Evolutionary conservation across 2,329 filamentous ascomycete species (phyloP), one percentile per base, ranked within the genome.

Genomic region (Pseudogymnoascus pannorum): DNA sequence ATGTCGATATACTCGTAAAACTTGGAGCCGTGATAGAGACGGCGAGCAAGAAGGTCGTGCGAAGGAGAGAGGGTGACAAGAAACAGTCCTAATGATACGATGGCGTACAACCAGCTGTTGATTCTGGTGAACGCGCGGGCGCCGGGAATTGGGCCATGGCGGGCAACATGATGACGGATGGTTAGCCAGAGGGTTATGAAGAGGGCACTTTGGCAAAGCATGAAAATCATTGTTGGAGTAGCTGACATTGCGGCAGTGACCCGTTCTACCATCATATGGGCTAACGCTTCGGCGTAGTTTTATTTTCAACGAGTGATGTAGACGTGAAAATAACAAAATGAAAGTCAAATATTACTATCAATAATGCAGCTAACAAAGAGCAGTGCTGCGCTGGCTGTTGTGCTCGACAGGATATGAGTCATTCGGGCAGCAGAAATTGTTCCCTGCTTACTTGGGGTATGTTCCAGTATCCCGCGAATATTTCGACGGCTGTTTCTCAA

Each of bases 1-100:
- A 72, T 68, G 57, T 73, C 70, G 24, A 71, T 42, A 60, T 71
- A 71, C 58, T 73, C 70, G 60, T 72, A 72, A 40, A 72, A 67
- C 59, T 71, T 73, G 51, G 68, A 71, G 7, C 65, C 60, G 51
- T 72, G 69, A 44, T 67, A 73, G 5, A 69, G 31, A 11, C 48
- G 40, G 14, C 64, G 61, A 4, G 44, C 44, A 6, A 51, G 24
- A n/a, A 51, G 44, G 12, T 48, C 42, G 22, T 64, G 35, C 9
- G 22, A 29, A 2, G 64, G 60, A 4, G 42, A 60, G 14, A 64
- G 7, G 11, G 62, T 62, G 8, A 65, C 24, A 20, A 36, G 1
- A 11, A 67, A 29, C 12, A 64, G 31, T 8, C 20, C 26, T 54
- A 54, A 7, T 8, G 44, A 51, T 4, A 51, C 24, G 4, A 51